These are phyloP conservation scores for Pichia kudriavzevii DNA, from an alignment of 1,139 yeast species.

Conservation along the genomic window DNA sequence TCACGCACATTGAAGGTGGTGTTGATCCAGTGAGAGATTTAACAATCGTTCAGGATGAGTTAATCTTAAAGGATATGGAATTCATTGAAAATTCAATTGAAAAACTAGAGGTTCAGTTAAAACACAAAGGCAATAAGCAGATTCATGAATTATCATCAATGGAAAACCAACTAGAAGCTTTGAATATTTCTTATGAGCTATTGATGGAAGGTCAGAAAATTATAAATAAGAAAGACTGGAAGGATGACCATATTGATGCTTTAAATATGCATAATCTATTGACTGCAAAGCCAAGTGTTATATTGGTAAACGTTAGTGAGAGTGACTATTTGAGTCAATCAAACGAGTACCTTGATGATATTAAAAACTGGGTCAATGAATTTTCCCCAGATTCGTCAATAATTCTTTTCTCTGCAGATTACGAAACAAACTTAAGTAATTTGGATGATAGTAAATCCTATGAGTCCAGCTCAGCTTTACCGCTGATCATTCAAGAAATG, in stretches of 20 bases:
- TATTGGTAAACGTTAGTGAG: slow-evolving; percentile 51
- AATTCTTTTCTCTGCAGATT: slow-evolving; percentile 52
- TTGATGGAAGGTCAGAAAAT: slow-evolving; percentile 56
- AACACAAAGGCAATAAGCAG: slow-evolving; percentile 27
- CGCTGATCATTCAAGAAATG: slow-evolving; percentile 51
- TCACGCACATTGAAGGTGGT: slow-evolving; percentile 59
- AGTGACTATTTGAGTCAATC: slow-evolving; percentile 41
- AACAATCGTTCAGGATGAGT: slow-evolving; percentile 62
- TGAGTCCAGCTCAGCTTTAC: slow-evolving; percentile 32
- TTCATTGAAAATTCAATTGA: slow-evolving; percentile 52
- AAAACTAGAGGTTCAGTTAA: slow-evolving; percentile 36
- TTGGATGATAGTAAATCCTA: not conserved
- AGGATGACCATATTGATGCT: slow-evolving; percentile 47
- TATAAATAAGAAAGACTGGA: slow-evolving; percentile 40
- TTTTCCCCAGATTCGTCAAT: slow-evolving; percentile 51
- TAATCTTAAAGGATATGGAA: slow-evolving; percentile 65
- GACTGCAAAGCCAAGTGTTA: slow-evolving; percentile 66
- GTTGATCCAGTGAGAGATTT: slow-evolving; percentile 63
- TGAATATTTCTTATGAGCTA: slow-evolving; percentile 40
- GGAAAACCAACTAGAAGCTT: slow-evolving; percentile 38
- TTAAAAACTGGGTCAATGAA: slow-evolving; percentile 45
- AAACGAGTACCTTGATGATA: slow-evolving; percentile 35
- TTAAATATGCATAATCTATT: slow-evolving; percentile 53
- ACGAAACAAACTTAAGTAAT: slow-evolving; percentile 37
- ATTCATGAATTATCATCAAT: slow-evolving; percentile 30